These are phyloP conservation scores for Brettanomyces naardenensis DNA, from an alignment of 805 yeast genomes.

Conservation along the genomic window DNA sequence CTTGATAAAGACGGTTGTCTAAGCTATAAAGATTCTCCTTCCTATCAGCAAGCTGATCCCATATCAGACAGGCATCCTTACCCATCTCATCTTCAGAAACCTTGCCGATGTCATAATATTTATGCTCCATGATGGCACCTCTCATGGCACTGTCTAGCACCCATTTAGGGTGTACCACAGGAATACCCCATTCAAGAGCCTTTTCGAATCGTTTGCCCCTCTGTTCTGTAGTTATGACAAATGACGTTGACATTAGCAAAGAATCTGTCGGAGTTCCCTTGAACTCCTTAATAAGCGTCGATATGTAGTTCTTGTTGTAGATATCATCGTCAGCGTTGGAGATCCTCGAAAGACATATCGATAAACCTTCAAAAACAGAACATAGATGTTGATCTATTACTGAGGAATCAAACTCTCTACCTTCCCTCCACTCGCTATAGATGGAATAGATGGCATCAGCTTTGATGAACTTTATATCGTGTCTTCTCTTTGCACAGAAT, in stretches of 20 bases:
- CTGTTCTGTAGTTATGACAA: constrained; percentile 42
- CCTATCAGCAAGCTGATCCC: constrained; percentile 22
- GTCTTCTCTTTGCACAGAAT: constrained; percentile 41
- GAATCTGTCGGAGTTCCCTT: constrained; percentile 49
- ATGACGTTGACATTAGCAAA: constrained; percentile 34
- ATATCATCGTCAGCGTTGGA: constrained; percentile 15
- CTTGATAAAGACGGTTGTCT: constrained; percentile 3
- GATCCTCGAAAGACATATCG: constrained; percentile 37
- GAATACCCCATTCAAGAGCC: constrained; percentile 45
- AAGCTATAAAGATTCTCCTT: constrained; percentile 7
- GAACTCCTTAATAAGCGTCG: constrained; percentile 28
- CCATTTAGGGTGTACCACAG: constrained; percentile 45
- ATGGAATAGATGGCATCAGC: constrained; percentile 37
- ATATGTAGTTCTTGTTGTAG: constrained; percentile 26
- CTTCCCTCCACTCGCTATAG: constrained; percentile 45
- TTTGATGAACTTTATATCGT: constrained; percentile 49
- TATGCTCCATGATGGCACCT: constrained; percentile 33
- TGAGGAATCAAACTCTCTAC: constrained; percentile 19
- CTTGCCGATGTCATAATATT: constrained; percentile 30
- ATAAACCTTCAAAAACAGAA: constrained; percentile 37
- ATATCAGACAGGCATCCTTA: constrained; percentile 27
- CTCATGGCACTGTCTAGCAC: constrained; percentile 37
- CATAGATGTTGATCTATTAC: constrained; percentile 19
- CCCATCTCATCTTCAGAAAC: constrained; percentile 15
- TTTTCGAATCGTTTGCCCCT: constrained; percentile 45